A percentile compares a stretch with the other conserved stretches of the same genome.
phyloP scores from a whole-genome alignment of 2,329 filamentous ascomycete genomes.

The Ascomycota sp. region DNA sequence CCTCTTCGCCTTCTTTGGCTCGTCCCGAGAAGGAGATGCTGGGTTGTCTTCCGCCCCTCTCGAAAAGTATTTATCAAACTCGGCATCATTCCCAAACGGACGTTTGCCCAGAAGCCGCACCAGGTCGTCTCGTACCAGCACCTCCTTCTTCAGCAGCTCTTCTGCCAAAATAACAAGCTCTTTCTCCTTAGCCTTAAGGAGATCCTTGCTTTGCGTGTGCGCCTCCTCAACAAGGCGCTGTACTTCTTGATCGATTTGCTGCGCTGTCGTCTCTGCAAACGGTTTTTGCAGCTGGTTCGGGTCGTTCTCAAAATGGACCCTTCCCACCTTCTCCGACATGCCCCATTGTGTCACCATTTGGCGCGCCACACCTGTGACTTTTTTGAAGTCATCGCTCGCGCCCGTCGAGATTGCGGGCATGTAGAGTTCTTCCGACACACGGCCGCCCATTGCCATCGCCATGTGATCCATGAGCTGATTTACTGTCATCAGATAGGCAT shows the following conservation, averaged over 20 bases:
- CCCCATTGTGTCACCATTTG: constrained; percentile 99
- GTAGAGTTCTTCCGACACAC: constrained; percentile 88
- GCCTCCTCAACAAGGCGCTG: constrained; percentile 80
- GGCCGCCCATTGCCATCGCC: constrained; percentile 96
- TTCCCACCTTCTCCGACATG: constrained; percentile 88
- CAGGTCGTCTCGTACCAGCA: constrained; percentile 81
- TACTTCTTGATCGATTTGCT: constrained; percentile 81
- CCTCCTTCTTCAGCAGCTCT: constrained; percentile 80
- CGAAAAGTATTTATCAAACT: constrained; percentile 90
- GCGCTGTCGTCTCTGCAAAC: constrained; percentile 84
- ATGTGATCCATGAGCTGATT: constrained; percentile 97
- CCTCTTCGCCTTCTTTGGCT: constrained; percentile 3
- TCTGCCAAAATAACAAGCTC: constrained; percentile 83
- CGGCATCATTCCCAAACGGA: constrained; percentile 63
- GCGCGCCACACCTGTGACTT: constrained; percentile 88
- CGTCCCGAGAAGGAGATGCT: constrained; percentile 32
- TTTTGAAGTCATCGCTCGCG: constrained; percentile 93
- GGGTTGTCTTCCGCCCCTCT: constrained; percentile 34
- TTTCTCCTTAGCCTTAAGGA: constrained; percentile 68
- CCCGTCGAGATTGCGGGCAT: constrained; percentile 93
- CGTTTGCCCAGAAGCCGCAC: constrained; percentile 68
- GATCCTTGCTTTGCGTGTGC: constrained; percentile 71
- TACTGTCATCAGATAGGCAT: constrained; percentile 89
- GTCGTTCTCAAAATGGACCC: constrained; percentile 74
- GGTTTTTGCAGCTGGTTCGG: constrained; percentile 77